Evolutionary conservation across 1,284 basidiomycete species (phyloP).

Genomic region (Ceratobasidium sp.): DNA sequence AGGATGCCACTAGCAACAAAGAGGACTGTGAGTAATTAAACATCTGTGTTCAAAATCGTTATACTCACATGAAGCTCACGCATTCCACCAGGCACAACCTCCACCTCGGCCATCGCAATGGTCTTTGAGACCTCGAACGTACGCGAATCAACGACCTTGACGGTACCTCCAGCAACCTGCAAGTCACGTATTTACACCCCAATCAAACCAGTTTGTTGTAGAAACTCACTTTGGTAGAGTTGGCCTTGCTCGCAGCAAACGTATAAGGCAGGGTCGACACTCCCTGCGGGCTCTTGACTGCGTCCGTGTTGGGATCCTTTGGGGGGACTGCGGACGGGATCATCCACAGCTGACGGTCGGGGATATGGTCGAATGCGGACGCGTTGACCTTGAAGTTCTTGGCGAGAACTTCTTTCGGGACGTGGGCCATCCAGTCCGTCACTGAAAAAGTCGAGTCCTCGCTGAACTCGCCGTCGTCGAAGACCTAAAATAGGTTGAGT

Average conservation of each 20-base stretch:
- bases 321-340: conserved; percentile 19
- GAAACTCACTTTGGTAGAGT: conserved; percentile 56
- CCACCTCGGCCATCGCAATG: too few relatives aligned
- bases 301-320: conserved; percentile 49
- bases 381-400: too few relatives aligned
- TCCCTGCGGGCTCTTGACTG: conserved; percentile 64
- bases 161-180: conserved; percentile 57
- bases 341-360: conserved; percentile 55
- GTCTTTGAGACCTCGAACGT: too few relatives aligned
- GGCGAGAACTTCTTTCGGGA: conserved; percentile 67
- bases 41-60: too few relatives aligned
- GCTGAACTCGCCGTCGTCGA: too few relatives aligned
- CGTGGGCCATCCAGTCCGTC: conserved; percentile 61
- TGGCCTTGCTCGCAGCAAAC: conserved; percentile 65
- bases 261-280: conserved; percentile 64
- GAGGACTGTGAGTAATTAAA: neutral
- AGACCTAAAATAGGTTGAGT: conserved; percentile 60
- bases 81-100: conserved; percentile 55
- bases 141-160: too few relatives aligned
- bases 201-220: too few relatives aligned
- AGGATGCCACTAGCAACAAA: conserved; percentile 20
- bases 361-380: conserved; percentile 54
- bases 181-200: too few relatives aligned
- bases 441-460: conserved; percentile 76
- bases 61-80: conserved; percentile 11